Evolutionary conservation across 2,329 filamentous ascomycete genomes (phyloP).

Genomic region (Madurella fahalii): DNA sequence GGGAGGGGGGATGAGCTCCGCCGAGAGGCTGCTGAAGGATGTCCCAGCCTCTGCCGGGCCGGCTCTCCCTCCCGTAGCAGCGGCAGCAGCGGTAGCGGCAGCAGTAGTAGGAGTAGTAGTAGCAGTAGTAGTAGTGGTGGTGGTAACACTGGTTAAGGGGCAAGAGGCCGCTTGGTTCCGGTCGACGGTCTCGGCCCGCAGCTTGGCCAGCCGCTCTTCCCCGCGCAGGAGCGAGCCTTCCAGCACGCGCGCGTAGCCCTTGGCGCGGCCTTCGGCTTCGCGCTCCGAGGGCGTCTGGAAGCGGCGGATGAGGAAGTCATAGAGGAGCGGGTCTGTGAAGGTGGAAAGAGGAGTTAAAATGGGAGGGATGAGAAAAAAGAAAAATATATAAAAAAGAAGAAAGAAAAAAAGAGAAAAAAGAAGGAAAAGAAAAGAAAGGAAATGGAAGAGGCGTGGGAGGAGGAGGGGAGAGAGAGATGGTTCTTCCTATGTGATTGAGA

Average conservation of each 20-base stretch:
- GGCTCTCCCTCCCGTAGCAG: neutral
- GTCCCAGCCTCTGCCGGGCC: constrained; percentile 2
- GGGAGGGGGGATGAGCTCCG: constrained; percentile 47
- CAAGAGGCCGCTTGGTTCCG: no score
- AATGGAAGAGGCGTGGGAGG: no score
- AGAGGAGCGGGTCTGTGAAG: constrained; percentile 66
- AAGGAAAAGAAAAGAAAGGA: no score
- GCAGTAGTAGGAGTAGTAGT: no score
- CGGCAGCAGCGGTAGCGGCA: neutral
- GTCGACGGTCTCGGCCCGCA: no score
- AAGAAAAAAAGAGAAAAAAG: no score
- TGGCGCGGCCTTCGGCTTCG: constrained; percentile 65
- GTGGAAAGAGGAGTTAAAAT: constrained; percentile 1
- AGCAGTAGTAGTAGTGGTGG: no score
- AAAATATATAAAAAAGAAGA: no score
- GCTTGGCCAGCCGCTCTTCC: constrained; percentile 62
- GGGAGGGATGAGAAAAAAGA: no score
- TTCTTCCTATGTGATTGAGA: no score
- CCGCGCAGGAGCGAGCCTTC: constrained; percentile 73
- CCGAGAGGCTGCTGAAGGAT: constrained; percentile 37
- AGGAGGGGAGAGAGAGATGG: no score
- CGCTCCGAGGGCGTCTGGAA: constrained; percentile 72
- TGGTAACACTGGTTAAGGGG: no score
- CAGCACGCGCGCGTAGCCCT: constrained; percentile 74
- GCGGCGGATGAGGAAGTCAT: constrained; percentile 72